Conservation (phyloP, 2,329 filamentous ascomycete genomes). For the Capronia epimyces region DNA sequence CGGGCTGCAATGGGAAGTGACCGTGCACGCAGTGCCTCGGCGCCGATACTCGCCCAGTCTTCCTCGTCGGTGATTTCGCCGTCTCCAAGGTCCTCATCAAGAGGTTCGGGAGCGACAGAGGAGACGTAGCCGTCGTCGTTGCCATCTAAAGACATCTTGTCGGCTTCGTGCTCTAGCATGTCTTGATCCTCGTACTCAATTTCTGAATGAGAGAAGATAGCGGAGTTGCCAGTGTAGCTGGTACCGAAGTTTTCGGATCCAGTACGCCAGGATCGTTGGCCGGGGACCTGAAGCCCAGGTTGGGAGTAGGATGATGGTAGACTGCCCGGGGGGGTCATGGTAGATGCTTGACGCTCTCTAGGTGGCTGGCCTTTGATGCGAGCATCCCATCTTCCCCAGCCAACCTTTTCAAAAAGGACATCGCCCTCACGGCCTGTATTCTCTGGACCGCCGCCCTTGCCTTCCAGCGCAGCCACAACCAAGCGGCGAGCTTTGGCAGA, state of each 20-base stretch:
- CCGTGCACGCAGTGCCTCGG: constrained; percentile 70
- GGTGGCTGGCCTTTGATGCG: constrained; percentile 60
- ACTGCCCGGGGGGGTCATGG: constrained; percentile 36
- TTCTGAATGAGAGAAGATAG: constrained; percentile 65
- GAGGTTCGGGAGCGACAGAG: constrained; percentile 63
- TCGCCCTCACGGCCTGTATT: constrained; percentile 54
- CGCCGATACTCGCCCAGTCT: constrained; percentile 87
- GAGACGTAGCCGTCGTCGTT: constrained; percentile 62
- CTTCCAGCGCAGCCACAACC: constrained; percentile 87
- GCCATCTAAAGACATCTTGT: constrained; percentile 87
- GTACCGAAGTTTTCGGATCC: constrained; percentile 40
- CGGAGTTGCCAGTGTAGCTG: constrained; percentile 65
- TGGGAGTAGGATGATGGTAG: constrained; percentile 43
- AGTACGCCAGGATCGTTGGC: constrained; percentile 32
- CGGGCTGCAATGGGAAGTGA: constrained; percentile 42
- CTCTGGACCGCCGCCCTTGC: constrained; percentile 56
- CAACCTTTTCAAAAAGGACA: constrained; percentile 78
- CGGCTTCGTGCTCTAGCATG: constrained; percentile 78
- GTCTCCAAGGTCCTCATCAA: constrained; percentile 67
- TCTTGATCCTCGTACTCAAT: constrained; percentile 58
- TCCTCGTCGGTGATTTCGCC: constrained; percentile 91
- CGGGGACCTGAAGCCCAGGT: constrained; percentile 46
- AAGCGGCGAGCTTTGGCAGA: constrained; percentile 82
- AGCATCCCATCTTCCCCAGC: constrained; percentile 95
- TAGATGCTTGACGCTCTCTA: constrained; percentile 29